A percentile compares a stretch with the other conserved stretches of the same genome.
Evolutionary conservation across 139 green algal species (phyloP).

Genomic region (Closterium sp.): DNA sequence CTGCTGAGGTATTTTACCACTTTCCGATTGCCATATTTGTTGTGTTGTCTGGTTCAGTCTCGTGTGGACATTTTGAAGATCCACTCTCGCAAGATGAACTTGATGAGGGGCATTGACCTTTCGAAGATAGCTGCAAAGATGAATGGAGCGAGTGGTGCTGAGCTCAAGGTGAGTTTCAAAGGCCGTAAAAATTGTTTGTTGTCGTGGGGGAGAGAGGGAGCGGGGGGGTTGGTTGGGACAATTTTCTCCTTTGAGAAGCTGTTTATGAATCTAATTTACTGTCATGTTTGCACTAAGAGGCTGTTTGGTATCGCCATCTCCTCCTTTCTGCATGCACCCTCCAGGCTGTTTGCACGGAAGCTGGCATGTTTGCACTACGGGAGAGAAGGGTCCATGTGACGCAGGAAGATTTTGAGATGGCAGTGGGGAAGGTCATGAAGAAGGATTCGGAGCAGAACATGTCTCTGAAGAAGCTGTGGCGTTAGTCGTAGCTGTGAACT

Average conservation of each 20-base stretch:
- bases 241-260: too few relatives aligned
- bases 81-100: constrained; percentile 90
- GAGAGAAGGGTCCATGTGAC: constrained; percentile 97
- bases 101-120: constrained; percentile 93
- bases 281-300: too few relatives aligned
- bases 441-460: constrained; percentile 95
- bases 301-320: too few relatives aligned
- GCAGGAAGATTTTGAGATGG: constrained; percentile 99
- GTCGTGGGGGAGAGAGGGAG: too few relatives aligned
- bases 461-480: constrained; percentile 90
- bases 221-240: too few relatives aligned
- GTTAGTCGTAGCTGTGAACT: neutral
- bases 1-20: too few relatives aligned
- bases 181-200: neutral
- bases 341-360: constrained; percentile 87
- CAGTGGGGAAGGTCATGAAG: constrained; percentile 96
- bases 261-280: too few relatives aligned
- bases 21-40: neutral
- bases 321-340: neutral
- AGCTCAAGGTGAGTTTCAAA: constrained; percentile 80
- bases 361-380: constrained; percentile 97
- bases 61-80: constrained; percentile 95
- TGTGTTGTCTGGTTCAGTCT: constrained; percentile 24
- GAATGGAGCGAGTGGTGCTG: constrained; percentile 81
- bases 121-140: constrained; percentile 93